Percentiles rank a stretch among this genome's conserved stretches.
These are phyloP conservation scores for Nepenthes mirabilis DNA, from an alignment of 148 eudicot genomes.

Conservation along the genomic window DNA sequence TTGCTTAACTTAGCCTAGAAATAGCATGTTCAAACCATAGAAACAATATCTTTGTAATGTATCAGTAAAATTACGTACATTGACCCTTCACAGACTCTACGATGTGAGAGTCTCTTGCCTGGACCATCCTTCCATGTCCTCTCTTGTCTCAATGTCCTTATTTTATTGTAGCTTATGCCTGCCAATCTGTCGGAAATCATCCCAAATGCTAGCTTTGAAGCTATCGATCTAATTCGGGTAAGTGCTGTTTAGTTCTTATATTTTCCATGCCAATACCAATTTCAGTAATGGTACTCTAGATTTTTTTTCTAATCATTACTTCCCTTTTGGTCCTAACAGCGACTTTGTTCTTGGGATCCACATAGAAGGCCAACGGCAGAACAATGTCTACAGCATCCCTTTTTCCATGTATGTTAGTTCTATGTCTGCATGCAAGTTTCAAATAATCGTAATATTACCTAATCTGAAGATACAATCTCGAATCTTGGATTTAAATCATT, in stretches of 20 bases:
- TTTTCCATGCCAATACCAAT: conserved; percentile 1
- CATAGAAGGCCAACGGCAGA: conserved; percentile 83
- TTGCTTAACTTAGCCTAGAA: background rate
- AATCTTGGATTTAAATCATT: no score
- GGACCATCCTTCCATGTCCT: conserved; percentile 1
- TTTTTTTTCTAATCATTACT: background rate
- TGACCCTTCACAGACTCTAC: no score
- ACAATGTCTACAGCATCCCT: conserved; percentile 71
- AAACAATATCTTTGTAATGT: no score
- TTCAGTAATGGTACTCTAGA: background rate
- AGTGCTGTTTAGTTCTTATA: conserved; percentile 9
- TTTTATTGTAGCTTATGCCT: conserved; percentile 40
- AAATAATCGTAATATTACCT: conserved; percentile 6
- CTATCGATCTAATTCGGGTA: conserved; percentile 80
- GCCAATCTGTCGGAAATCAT: conserved; percentile 55
- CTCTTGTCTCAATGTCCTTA: background rate
- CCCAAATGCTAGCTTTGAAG: conserved; percentile 75
- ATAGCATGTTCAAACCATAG: no score
- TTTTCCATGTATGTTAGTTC: conserved; percentile 49
- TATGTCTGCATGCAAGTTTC: background rate
- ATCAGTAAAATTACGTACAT: no score
- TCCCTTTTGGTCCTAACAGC: conserved; percentile 20
- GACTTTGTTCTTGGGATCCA: conserved; percentile 91
- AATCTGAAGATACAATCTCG: conserved; percentile 4
- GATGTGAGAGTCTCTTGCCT: background rate